phyloP scores from a whole-genome alignment of 805 yeast genomes.

The Saturnispora galanensis region DNA sequence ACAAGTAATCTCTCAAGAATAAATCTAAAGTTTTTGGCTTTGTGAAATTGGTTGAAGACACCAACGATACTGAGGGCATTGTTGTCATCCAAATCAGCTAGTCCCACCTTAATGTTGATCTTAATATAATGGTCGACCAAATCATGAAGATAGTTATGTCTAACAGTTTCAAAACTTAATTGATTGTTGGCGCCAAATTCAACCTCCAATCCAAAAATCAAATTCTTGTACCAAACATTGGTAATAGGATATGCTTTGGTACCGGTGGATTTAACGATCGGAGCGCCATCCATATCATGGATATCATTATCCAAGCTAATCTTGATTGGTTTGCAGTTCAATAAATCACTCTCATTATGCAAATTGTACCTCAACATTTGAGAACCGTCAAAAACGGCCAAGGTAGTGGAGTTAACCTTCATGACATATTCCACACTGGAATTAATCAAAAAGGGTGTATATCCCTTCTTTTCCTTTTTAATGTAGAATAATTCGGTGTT shows the following conservation, averaged over 20 bases:
- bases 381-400: slow-evolving; percentile 27
- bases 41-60: slow-evolving; percentile 29
- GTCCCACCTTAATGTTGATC: slow-evolving; percentile 16
- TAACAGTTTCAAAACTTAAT: slow-evolving; percentile 26
- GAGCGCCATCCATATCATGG: not conserved
- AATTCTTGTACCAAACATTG: slow-evolving; percentile 36
- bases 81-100: slow-evolving; percentile 12
- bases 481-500: slow-evolving; percentile 24
- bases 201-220: slow-evolving; percentile 40
- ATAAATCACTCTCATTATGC: slow-evolving; percentile 16
- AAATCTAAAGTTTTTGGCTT: slow-evolving; percentile 35
- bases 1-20: slow-evolving; percentile 42
- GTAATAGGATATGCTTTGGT: slow-evolving; percentile 41
- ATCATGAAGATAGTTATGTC: slow-evolving; percentile 35
- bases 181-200: slow-evolving; percentile 24
- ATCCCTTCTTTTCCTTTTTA: slow-evolving; percentile 16
- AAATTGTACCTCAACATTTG: slow-evolving; percentile 25
- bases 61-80: slow-evolving; percentile 21
- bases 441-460: slow-evolving; percentile 19
- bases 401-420: slow-evolving; percentile 19
- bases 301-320: slow-evolving; percentile 27
- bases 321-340: slow-evolving; percentile 21
- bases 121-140: slow-evolving; percentile 38
- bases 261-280: slow-evolving; percentile 22
- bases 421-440: slow-evolving; percentile 25